Percentiles rank a stretch among this genome's conserved stretches.
phyloP scores from a whole-genome alignment of 352 stramenopile species.

The Globisporangium apiculatum region DNA sequence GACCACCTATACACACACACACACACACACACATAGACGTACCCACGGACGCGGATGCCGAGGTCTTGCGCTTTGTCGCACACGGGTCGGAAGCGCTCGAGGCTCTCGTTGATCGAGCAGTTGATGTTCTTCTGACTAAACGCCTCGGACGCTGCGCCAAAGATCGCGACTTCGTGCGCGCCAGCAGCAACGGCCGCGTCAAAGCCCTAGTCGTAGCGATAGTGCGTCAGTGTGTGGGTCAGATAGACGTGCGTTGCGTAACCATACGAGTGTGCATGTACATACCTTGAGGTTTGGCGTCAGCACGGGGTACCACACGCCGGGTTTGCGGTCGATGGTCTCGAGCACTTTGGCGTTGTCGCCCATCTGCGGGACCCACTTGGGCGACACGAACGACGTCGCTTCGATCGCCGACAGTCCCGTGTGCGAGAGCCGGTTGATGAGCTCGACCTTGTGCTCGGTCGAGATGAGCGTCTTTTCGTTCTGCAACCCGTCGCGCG shows the following conservation, averaged over 20 bases:
- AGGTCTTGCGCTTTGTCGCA: slow-evolving; percentile 72
- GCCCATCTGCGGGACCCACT: slow-evolving; percentile 97
- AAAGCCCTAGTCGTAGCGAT: slow-evolving; percentile 53
- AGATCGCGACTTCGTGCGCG: slow-evolving; percentile 94
- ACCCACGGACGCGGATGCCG: slow-evolving; percentile 88
- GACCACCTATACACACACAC: not conserved
- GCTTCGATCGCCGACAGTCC: slow-evolving; percentile 90
- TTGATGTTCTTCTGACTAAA: slow-evolving; percentile 98
- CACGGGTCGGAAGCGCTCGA: slow-evolving; percentile 90
- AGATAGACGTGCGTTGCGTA: not conserved
- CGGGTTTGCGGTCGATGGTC: slow-evolving; percentile 61
- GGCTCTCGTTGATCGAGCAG: slow-evolving; percentile 93
- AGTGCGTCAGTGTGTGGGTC: too few relatives aligned
- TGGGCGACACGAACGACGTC: slow-evolving; percentile 94
- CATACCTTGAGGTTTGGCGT: slow-evolving; percentile 91
- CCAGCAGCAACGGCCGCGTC: slow-evolving; percentile 75
- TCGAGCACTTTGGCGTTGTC: slow-evolving; percentile 89
- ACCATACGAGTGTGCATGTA: not conserved
- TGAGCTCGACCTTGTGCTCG: slow-evolving; percentile 88
- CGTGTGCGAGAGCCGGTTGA: slow-evolving; percentile 87
- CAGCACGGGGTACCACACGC: slow-evolving; percentile 88
- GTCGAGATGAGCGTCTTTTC: slow-evolving; percentile 86
- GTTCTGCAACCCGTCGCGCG: slow-evolving; percentile 96
- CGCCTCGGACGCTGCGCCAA: slow-evolving; percentile 91
- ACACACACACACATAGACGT: slow-evolving; percentile 7